Conservation (phyloP, 768 basidiomycete genomes). For the Solioccasus polychromus region DNA sequence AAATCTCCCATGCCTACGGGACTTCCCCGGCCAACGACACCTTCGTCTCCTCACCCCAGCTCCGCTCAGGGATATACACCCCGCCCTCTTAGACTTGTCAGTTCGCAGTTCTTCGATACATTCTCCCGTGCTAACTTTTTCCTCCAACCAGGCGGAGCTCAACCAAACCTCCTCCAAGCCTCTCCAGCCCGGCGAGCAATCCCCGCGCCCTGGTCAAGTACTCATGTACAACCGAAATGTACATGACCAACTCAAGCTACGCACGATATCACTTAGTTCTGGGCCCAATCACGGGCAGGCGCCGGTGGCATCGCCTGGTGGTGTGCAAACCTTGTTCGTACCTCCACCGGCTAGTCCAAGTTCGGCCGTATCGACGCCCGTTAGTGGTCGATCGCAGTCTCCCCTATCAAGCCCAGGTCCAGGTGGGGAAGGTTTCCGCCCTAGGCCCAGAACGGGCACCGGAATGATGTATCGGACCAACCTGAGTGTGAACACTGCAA, state of each 20-base stretch:
- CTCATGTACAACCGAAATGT: constrained; percentile 34
- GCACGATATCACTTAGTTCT: constrained; percentile 13
- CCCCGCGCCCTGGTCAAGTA: constrained; percentile 24
- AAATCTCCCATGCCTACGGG: constrained; percentile 22
- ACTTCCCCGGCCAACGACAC: constrained; percentile 10
- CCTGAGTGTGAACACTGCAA: constrained; percentile 10
- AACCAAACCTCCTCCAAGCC: constrained; percentile 10
- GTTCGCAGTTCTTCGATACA: constrained; percentile 15
- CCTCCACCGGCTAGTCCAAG: constrained; percentile 8
- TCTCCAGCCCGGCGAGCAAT: constrained; percentile 24
- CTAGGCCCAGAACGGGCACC: constrained; percentile 60
- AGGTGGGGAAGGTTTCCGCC: constrained; percentile 28
- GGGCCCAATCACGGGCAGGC: constrained; percentile 6
- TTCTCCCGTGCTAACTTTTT: not conserved
- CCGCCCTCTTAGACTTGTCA: constrained; percentile 27
- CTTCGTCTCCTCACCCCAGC: constrained; percentile 20
- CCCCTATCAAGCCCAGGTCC: constrained; percentile 15
- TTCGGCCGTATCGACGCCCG: constrained; percentile 11
- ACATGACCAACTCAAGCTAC: constrained; percentile 31
- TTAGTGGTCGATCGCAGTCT: constrained; percentile 17
- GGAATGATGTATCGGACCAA: constrained; percentile 63
- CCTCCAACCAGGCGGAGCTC: constrained; percentile 6
- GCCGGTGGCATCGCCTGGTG: constrained; percentile 16
- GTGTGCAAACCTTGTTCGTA: constrained; percentile 20
- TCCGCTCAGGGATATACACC: constrained; percentile 20